A percentile compares a stretch with the other conserved stretches of the same genome.
Evolutionary conservation across 495 filamentous ascomycete genomes (phyloP).

Genomic region (Lophiostoma macrostomum): DNA sequence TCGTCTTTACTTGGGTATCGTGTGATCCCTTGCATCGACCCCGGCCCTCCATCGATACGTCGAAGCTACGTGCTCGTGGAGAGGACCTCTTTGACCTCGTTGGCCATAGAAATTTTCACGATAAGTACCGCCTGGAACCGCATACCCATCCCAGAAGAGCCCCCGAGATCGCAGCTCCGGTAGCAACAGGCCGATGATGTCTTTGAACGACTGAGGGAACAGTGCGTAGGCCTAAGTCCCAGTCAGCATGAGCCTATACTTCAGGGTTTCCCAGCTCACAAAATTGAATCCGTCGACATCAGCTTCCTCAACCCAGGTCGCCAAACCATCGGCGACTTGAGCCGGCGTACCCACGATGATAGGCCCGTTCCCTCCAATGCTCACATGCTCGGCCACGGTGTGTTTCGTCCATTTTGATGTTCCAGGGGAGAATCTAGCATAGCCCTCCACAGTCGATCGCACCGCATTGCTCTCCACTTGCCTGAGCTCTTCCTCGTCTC

Average conservation of each 20-base stretch:
- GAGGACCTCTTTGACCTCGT: slow-evolving; percentile 38
- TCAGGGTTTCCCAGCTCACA: slow-evolving; percentile 11
- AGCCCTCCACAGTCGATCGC: slow-evolving; percentile 23
- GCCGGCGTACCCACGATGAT: slow-evolving; percentile 16
- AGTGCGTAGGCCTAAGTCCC: slow-evolving; percentile 50
- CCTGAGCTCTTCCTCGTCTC: slow-evolving; percentile 50
- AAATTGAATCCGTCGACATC: slow-evolving; percentile 44
- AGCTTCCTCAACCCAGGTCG: slow-evolving; percentile 23
- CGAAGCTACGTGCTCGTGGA: slow-evolving; percentile 40
- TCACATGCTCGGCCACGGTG: slow-evolving; percentile 26
- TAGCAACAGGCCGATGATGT: slow-evolving; percentile 58
- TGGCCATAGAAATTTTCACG: slow-evolving; percentile 46
- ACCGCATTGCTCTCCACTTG: slow-evolving; percentile 23
- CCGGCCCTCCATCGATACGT: slow-evolving; percentile 39
- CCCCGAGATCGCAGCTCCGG: slow-evolving; percentile 58
- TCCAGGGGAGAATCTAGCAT: slow-evolving; percentile 11
- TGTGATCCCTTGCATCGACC: slow-evolving; percentile 17
- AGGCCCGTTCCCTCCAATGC: slow-evolving; percentile 17
- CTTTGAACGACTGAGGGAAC: slow-evolving; percentile 60
- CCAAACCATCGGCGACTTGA: slow-evolving; percentile 21
- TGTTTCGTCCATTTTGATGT: slow-evolving; percentile 33
- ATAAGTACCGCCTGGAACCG: slow-evolving; percentile 51
- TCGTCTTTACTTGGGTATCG: slow-evolving; percentile 16
- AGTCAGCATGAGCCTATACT: neutral
- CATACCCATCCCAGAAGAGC: slow-evolving; percentile 53